Conservation (phyloP, 305 asterid genomes). For the Stenogyne calaminthoides region DNA sequence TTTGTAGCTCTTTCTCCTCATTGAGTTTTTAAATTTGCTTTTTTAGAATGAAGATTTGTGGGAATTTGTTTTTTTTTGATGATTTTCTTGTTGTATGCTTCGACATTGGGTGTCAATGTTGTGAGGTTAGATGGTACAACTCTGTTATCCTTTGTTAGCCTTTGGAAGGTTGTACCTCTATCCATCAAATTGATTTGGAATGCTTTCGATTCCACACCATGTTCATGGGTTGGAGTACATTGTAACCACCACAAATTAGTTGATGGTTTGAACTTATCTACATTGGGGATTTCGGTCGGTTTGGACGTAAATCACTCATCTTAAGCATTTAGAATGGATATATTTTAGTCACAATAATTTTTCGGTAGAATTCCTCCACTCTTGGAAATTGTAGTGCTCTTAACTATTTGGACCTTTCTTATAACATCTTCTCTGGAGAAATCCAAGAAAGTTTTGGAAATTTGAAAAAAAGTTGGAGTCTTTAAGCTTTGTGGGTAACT, state of each 20-base stretch:
- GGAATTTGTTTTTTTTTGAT: conserved; percentile 32
- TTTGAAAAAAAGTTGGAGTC: no score
- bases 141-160: conserved; percentile 62
- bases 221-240: conserved; percentile 83
- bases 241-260: no score
- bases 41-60: no score
- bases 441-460: no score
- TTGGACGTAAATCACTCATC: conserved; percentile 64
- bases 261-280: conserved; percentile 51
- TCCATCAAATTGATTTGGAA: conserved; percentile 65
- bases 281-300: conserved; percentile 61
- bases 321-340: conserved; percentile 47
- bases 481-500: no score
- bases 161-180: conserved; percentile 60
- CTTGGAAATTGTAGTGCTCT: no score
- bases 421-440: no score
- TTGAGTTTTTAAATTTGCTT: background rate
- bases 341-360: conserved; percentile 52
- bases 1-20: background rate
- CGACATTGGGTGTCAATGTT: conserved; percentile 32
- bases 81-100: conserved; percentile 35
- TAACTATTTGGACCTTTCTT: no score
- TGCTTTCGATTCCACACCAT: conserved; percentile 72
- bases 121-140: conserved; percentile 60
- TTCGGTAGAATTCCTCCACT: conserved; percentile 58